Evolutionary conservation across 1,284 basidiomycete genomes (phyloP).

Genomic region (Ustilago bromivora): DNA sequence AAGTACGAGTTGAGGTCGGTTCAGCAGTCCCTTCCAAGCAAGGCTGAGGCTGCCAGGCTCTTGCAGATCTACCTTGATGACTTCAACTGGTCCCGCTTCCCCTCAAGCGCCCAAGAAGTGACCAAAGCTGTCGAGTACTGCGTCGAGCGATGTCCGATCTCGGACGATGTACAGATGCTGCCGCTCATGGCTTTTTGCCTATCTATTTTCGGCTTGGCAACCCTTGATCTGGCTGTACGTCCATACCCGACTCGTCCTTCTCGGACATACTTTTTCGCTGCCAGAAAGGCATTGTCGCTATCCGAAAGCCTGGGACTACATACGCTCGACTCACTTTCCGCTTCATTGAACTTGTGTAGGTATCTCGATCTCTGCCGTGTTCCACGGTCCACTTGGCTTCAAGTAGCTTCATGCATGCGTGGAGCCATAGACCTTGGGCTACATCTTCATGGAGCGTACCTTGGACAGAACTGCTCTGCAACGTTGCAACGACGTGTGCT

Average conservation of each 20-base stretch:
- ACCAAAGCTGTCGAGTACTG: conserved; percentile 25
- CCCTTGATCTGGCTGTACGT: conserved; percentile 38
- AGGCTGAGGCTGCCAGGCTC: conserved; percentile 27
- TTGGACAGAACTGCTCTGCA: conserved; percentile 37
- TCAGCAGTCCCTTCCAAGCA: conserved; percentile 43
- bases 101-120: conserved; percentile 26
- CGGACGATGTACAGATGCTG: conserved; percentile 45
- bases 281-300: conserved; percentile 41
- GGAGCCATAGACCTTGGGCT: conserved; percentile 43
- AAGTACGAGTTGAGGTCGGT: conserved; percentile 48
- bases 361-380: conserved; percentile 46
- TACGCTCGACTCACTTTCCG: conserved; percentile 44
- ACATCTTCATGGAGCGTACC: conserved; percentile 35
- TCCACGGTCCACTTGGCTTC: conserved; percentile 42
- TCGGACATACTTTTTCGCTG: conserved; percentile 47
- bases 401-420: conserved; percentile 47
- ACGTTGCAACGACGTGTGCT: conserved; percentile 39
- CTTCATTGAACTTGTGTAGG: conserved; percentile 41
- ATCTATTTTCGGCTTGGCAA: conserved; percentile 37
- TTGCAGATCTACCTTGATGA: conserved; percentile 44
- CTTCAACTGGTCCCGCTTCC: conserved; percentile 48
- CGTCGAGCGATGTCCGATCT: conserved; percentile 31
- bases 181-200: conserved; percentile 44
- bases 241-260: conserved; percentile 42
- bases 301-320: conserved; percentile 45